Base-by-base conservation (phyloP, 768 basidiomycete genomes). In the Hericium erinaceus region DNA sequence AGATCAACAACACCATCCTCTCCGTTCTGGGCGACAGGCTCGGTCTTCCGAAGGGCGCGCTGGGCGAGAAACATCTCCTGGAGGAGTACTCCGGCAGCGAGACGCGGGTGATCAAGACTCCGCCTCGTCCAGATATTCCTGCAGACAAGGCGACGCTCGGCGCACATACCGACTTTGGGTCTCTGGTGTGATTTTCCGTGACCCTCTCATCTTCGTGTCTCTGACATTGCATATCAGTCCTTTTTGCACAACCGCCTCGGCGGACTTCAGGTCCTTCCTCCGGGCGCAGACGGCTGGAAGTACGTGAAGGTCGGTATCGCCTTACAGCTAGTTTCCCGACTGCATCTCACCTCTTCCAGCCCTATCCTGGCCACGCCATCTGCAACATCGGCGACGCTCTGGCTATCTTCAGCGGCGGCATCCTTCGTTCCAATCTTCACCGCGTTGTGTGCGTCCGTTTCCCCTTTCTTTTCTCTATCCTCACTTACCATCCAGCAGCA, bases 221-320 rank as follows among this genome's bases (percentile, higher is more conserved):
- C 44, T 46, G 16, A 28, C 26, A 55, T 18, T 46, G 20, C 26
- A 15, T 51, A 9, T 28, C 16, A 58, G 56, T 57, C 84, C 0
- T 81, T 87, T 71, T 70, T 89, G 58, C 83, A 87, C 64, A 88
- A 87, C 65, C 77, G 50, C 1, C 76, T 87, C 0, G 86, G 87
- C 3, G 87, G 87, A 0, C 71, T 89, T 2, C 87, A 88, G 58
- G 85, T 88, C 0, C 72, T 86, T 50, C 77, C 78, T 1, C 85
- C 84, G 2, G 83, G 81, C 12, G 65, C 76, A 6, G 78, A 82
- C 26, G 67, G 76, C 22, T 89, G 87, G 87, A 80, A 80, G 64
- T 88, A 87, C 61, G 73, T 88, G 62, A 80, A 78, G 76, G 85
- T 79, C 50, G 9, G 60, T 8, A 9, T n/a, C 4, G 9, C 7